phyloP scores from a whole-genome alignment of 2,329 filamentous ascomycete species.

The Aspergillus novofumigatus region DNA sequence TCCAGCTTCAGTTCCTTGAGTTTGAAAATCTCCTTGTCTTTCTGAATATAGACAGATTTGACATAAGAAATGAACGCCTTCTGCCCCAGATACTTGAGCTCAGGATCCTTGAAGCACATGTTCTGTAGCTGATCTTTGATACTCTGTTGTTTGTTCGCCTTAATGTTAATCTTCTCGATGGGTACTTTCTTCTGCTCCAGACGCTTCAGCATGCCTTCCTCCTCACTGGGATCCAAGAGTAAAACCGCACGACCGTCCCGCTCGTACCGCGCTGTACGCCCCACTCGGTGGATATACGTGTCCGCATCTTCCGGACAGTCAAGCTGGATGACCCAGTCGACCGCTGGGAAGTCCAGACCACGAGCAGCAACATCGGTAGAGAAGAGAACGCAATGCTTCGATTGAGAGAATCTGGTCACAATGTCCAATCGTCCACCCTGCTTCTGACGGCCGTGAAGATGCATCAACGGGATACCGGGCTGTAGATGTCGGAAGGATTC shows the following conservation, averaged over 20 bases:
- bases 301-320: slow-evolving; percentile 96
- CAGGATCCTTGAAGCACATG: slow-evolving; percentile 92
- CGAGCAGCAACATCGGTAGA: slow-evolving; percentile 93
- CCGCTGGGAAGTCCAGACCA: slow-evolving; percentile 90
- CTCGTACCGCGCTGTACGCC: slow-evolving; percentile 89
- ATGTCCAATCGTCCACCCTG: slow-evolving; percentile 85
- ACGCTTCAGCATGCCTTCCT: slow-evolving; percentile 81
- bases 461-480: slow-evolving; percentile 86
- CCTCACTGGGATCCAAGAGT: slow-evolving; percentile 89
- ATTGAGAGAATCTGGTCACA: slow-evolving; percentile 72
- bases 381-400: slow-evolving; percentile 83
- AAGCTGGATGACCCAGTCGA: slow-evolving; percentile 98
- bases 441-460: slow-evolving; percentile 91
- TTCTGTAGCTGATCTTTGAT: slow-evolving; percentile 84
- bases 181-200: slow-evolving; percentile 87
- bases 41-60: slow-evolving; percentile 79
- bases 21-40: slow-evolving; percentile 87
- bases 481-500: slow-evolving; percentile 90
- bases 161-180: slow-evolving; percentile 79
- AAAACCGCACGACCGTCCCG: slow-evolving; percentile 81
- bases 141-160: slow-evolving; percentile 81
- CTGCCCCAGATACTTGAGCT: slow-evolving; percentile 90
- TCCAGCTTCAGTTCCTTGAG: slow-evolving; percentile 79
- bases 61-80: slow-evolving; percentile 93
- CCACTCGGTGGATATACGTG: slow-evolving; percentile 95